Evolutionary conservation across 2,329 filamentous ascomycete species (phyloP).

Genomic region (Colletotrichum coccodes): DNA sequence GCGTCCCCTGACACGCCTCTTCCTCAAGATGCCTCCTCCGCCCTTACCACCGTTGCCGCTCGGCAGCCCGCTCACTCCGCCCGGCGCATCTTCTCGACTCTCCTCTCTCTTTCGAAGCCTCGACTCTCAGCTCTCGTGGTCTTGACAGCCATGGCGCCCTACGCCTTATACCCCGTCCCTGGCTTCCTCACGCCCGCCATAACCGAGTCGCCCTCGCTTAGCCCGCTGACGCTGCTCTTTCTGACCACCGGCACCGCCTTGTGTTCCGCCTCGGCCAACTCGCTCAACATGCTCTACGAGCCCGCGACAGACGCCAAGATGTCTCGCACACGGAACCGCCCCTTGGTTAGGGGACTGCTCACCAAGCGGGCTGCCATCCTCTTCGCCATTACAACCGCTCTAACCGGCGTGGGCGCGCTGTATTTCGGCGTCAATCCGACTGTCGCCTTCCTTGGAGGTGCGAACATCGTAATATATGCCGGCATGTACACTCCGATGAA

Average conservation of each 20-base stretch:
- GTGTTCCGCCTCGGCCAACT: conserved; percentile 90
- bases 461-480: conserved; percentile 91
- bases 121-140: conserved; percentile 92
- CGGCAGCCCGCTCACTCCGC: conserved; percentile 61
- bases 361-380: conserved; percentile 75
- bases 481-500: conserved; percentile 95
- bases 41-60: conserved; percentile 63
- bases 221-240: conserved; percentile 90
- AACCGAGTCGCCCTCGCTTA: conserved; percentile 80
- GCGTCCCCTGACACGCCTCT: conserved; percentile 42
- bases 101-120: conserved; percentile 94
- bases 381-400: conserved; percentile 82
- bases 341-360: conserved; percentile 85
- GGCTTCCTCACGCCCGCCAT: conserved; percentile 79
- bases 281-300: conserved; percentile 98
- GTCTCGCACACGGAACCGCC: conserved; percentile 90
- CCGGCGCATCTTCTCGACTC: conserved; percentile 78
- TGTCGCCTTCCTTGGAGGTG: conserved; percentile 83
- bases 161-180: conserved; percentile 92
- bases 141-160: conserved; percentile 88
- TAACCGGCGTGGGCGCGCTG: conserved; percentile 75
- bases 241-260: conserved; percentile 90
- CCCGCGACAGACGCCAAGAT: conserved; percentile 90
- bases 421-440: conserved; percentile 96
- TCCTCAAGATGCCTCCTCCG: conserved; percentile 63